A percentile compares a stretch with the other conserved stretches of the same genome.
Conservation (phyloP, 352 stramenopile genomes). For the Phytophthora crassamura region DNA sequence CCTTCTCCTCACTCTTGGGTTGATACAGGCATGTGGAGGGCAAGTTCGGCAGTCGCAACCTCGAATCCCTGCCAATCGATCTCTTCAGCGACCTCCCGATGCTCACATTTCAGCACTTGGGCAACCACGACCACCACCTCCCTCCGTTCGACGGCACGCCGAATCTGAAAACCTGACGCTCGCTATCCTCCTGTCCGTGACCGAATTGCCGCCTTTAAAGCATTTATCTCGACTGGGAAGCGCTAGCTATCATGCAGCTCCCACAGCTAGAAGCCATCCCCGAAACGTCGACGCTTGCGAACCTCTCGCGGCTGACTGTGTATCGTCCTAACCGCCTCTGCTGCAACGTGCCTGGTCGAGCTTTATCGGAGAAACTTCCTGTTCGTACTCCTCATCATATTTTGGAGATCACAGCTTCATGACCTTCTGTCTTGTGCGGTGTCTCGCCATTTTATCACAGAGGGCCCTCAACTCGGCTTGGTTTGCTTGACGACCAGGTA, state of each 20-base stretch:
- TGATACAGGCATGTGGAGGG: slow-evolving; percentile 21
- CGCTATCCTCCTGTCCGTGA: slow-evolving; percentile 20
- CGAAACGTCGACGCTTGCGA: slow-evolving; percentile 9
- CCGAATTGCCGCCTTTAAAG: slow-evolving; percentile 15
- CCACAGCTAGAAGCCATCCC: slow-evolving; percentile 2
- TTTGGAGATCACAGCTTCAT: too few species aligned
- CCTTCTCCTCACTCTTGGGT: not conserved
- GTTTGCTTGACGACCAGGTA: too few species aligned
- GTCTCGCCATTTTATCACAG: too few species aligned
- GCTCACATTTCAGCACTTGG: slow-evolving; percentile 26
- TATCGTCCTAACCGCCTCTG: slow-evolving; percentile 16
- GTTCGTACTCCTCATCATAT: too few species aligned
- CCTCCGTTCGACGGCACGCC: slow-evolving; percentile 12
- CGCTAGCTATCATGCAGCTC: slow-evolving; percentile 13
- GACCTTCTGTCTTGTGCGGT: too few species aligned
- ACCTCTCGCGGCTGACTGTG: slow-evolving; percentile 10
- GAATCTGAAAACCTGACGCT: slow-evolving; percentile 21
- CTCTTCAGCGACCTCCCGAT: slow-evolving; percentile 23
- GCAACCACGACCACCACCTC: slow-evolving; percentile 21
- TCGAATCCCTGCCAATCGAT: slow-evolving; percentile 5
- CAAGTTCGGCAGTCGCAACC: slow-evolving; percentile 22
- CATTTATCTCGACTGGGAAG: slow-evolving; percentile 11
- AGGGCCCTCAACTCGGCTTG: too few species aligned
- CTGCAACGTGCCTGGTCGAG: too few species aligned
- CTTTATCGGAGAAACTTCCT: too few species aligned